Evolutionary conservation across 1,284 basidiomycete genomes (phyloP).

Genomic region (Naganishia sp.): DNA sequence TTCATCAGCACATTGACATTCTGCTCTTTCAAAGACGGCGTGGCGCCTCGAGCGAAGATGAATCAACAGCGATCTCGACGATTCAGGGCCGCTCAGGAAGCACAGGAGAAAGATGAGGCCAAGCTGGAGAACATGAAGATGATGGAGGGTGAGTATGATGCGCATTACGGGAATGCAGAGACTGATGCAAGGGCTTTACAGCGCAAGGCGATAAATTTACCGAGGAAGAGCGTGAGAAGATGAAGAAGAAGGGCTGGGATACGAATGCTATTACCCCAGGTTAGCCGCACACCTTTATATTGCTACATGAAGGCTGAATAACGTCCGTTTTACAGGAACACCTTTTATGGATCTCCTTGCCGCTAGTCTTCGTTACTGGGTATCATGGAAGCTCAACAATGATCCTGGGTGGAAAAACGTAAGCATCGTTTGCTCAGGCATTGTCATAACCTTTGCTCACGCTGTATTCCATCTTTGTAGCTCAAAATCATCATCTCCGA

Average conservation of each 20-base stretch:
- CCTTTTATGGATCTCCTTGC: constrained; percentile 97
- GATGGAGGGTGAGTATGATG: constrained; percentile 69
- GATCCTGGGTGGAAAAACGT: constrained; percentile 96
- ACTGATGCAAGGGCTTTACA: not conserved
- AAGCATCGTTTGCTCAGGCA: constrained; percentile 40
- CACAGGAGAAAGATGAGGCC: constrained; percentile 82
- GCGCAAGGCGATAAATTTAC: constrained; percentile 89
- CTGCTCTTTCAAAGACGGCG: constrained; percentile 89
- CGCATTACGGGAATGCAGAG: not conserved
- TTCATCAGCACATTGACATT: constrained; percentile 56
- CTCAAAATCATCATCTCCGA: constrained; percentile 96
- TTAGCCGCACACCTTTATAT: constrained; percentile 82
- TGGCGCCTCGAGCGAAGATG: constrained; percentile 98
- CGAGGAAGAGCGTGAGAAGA: constrained; percentile 68
- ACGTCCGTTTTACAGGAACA: constrained; percentile 73
- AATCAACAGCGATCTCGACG: constrained; percentile 95
- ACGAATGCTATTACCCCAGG: constrained; percentile 96
- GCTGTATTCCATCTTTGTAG: constrained; percentile 51
- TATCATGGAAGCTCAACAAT: constrained; percentile 88
- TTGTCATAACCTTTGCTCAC: no score
- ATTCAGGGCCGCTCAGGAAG: constrained; percentile 93
- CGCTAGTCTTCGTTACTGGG: constrained; percentile 89
- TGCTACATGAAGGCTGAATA: not conserved
- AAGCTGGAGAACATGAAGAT: constrained; percentile 77
- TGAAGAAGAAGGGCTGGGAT: constrained; percentile 86